phyloP scores from a whole-genome alignment of 2,329 filamentous ascomycete species.

The Myotisia sp. region DNA sequence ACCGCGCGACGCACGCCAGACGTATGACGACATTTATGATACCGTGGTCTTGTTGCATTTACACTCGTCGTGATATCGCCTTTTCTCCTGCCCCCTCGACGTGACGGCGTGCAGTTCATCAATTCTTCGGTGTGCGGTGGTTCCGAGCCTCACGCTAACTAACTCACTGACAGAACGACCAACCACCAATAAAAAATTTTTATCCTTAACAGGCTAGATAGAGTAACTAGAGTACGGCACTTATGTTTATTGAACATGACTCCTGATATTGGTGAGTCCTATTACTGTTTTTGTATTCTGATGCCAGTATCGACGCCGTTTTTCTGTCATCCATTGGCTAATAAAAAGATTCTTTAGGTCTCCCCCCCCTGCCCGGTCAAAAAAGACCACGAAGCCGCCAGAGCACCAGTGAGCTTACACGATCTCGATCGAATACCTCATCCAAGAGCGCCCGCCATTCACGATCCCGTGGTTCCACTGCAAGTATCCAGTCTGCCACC shows the following conservation, averaged over 20 bases:
- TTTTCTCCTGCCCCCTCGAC: no score
- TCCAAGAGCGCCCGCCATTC: constrained; percentile 28
- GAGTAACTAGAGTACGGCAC: no score
- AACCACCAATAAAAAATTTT: no score
- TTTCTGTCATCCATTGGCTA: not conserved
- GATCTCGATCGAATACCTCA: constrained; percentile 28
- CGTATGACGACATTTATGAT: no score
- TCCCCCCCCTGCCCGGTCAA: constrained; percentile 26
- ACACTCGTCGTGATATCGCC: no score
- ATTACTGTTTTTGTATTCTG: not conserved
- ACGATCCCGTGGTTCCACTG: constrained; percentile 33
- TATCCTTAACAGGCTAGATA: no score
- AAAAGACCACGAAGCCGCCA: constrained; percentile 27
- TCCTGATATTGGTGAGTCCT: constrained; percentile 21
- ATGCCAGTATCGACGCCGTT: not conserved
- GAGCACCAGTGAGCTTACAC: constrained; percentile 27
- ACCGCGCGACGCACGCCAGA: no score
- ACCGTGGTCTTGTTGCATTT: no score
- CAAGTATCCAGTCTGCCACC: constrained; percentile 35
- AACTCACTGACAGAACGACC: no score
- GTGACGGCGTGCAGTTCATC: no score
- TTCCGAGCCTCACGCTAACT: no score
- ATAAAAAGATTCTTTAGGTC: constrained; percentile 2
- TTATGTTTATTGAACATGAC: constrained; percentile 17
- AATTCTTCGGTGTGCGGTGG: no score